Evolutionary conservation across 2,329 filamentous ascomycete species (phyloP).

Genomic region (Pseudohalonectria lignicola): DNA sequence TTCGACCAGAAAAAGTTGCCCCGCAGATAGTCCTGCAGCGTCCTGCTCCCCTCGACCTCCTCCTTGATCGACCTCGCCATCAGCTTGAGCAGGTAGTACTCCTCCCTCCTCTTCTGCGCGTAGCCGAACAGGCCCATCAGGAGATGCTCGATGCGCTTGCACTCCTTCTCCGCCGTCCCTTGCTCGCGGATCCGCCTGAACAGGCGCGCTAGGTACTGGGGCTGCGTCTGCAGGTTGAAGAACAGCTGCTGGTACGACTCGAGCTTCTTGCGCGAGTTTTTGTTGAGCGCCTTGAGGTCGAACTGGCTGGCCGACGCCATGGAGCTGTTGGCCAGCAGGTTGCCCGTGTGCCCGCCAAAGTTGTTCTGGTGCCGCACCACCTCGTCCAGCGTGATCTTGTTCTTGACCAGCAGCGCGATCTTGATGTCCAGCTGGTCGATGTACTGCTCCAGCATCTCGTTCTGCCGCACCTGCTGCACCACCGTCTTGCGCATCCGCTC

Average conservation of each 20-base stretch:
- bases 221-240: conserved; percentile 93
- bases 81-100: conserved; percentile 91
- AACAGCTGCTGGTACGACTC: conserved; percentile 97
- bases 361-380: conserved; percentile 95
- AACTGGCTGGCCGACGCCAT: conserved; percentile 86
- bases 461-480: conserved; percentile 92
- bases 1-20: conserved; percentile 92
- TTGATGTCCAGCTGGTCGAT: conserved; percentile 98
- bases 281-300: conserved; percentile 94
- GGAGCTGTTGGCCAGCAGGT: conserved; percentile 75
- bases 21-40: conserved; percentile 74
- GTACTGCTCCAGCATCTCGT: conserved; percentile 94
- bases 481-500: conserved; percentile 91
- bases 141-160: conserved; percentile 81
- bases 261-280: conserved; percentile 87
- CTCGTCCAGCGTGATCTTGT: conserved; percentile 98
- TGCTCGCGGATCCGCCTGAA: conserved; percentile 78
- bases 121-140: conserved; percentile 97
- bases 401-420: conserved; percentile 95
- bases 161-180: conserved; percentile 81
- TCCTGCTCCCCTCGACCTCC: conserved; percentile 64
- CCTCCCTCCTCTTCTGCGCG: conserved; percentile 90
- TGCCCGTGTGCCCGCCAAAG: conserved; percentile 81
- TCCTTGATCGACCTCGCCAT: conserved; percentile 74
- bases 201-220: conserved; percentile 81